Conservation (phyloP, 179 eudicot genomes). For the Dionaea muscipula region DNA sequence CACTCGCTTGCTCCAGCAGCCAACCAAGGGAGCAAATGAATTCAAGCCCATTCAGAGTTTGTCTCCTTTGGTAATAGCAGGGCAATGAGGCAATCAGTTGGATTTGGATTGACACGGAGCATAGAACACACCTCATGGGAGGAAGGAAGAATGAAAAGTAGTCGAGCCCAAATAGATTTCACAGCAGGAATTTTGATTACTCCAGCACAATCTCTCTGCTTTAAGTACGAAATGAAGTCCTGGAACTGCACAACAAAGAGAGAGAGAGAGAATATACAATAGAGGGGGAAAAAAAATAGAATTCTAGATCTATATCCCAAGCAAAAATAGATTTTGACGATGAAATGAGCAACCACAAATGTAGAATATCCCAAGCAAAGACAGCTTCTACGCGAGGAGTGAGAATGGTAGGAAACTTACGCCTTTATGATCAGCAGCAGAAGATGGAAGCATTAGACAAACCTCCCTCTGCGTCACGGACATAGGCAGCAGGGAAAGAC, state of each 20-base stretch:
- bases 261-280: not conserved
- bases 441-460: conserved; percentile 70
- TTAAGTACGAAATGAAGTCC: conserved; percentile 71
- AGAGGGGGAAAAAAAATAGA: not conserved
- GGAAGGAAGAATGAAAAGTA: conserved; percentile 75
- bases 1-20: no score
- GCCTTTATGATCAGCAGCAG: conserved; percentile 77
- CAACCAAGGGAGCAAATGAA: conserved; percentile 1
- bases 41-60: conserved; percentile 41
- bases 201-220: conserved; percentile 96
- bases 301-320: not conserved
- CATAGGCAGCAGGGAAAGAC: conserved; percentile 10
- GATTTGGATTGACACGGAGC: conserved; percentile 52
- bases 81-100: conserved; percentile 63
- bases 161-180: conserved; percentile 65
- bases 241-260: conserved; percentile 48
- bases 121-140: conserved; percentile 56
- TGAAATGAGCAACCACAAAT: not conserved
- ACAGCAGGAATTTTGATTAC: conserved; percentile 76
- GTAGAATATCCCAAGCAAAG: not conserved
- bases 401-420: conserved; percentile 37
- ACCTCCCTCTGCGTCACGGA: conserved; percentile 62
- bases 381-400: not conserved
- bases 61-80: conserved; percentile 75
- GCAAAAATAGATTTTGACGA: not conserved